phyloP scores from a whole-genome alignment of 78 protist species.

The Bodo saltans region DNA sequence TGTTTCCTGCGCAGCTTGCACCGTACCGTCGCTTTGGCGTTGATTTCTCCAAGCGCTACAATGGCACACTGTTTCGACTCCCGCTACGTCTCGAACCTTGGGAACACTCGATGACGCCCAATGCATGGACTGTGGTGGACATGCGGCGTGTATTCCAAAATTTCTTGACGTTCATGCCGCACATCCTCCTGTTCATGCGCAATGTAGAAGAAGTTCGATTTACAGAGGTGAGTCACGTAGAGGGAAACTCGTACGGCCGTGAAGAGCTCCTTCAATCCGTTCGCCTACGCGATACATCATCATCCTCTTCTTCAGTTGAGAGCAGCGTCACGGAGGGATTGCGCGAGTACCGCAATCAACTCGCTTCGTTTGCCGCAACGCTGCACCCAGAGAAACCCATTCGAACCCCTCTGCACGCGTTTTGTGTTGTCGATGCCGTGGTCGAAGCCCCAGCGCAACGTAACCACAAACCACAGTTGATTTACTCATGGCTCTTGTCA shows the following conservation, averaged over 20 bases:
- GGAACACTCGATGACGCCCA: not conserved
- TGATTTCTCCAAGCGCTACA: not conserved
- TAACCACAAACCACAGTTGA: too few species aligned
- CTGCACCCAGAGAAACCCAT: too few species aligned
- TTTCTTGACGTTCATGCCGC: not conserved
- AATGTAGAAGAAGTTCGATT: not conserved
- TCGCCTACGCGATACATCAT: too few species aligned
- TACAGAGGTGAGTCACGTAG: not conserved
- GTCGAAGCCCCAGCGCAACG: too few species aligned
- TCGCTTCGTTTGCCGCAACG: too few species aligned
- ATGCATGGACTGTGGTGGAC: not conserved
- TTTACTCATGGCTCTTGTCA: too few species aligned
- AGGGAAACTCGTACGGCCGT: too few species aligned
- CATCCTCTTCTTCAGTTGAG: too few species aligned
- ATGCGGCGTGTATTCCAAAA: not conserved
- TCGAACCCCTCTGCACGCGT: too few species aligned
- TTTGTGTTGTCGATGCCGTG: too few species aligned
- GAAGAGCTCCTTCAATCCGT: not conserved
- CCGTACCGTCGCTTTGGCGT: not conserved
- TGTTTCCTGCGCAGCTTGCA: slow-evolving; percentile 31
- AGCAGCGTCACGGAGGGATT: too few species aligned
- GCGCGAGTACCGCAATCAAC: too few species aligned
- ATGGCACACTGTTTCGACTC: slow-evolving; percentile 54
- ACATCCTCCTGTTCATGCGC: not conserved
- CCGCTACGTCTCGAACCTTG: slow-evolving; percentile 42